Base-by-base conservation (phyloP, 495 filamentous ascomycete species). In the Penicillium atrosanguineum region DNA sequence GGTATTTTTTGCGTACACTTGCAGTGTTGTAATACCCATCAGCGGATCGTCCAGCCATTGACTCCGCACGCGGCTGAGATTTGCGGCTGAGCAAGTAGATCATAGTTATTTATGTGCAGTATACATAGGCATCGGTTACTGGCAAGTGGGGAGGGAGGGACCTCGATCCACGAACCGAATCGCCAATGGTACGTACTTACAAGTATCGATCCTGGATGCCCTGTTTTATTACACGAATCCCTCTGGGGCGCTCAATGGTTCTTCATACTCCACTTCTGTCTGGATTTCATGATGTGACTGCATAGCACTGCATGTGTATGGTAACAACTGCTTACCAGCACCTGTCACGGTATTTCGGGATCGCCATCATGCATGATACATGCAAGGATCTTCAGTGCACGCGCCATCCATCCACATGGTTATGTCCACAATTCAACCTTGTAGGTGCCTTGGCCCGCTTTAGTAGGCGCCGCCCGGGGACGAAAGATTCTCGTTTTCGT, bases 311-410 rank as follows among this genome's bases (percentile, higher is more conserved):
- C 42, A 12, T 2, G 0, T 18, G 43, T 49, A 55, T 43, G 38
- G 38, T 45, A 26, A 52, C 53, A 12, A 6, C 5, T 2, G 2
- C 11, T 37, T 56, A 60, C 57, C n/a, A 6, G 45, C 19, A 7
- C 36, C n/a, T 5, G 57, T 60, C 40, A 52, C 34, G 0, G 57
- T 60, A 60, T 56, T 60, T 52, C 57, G 25, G 28, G 7, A 31
- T 21, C 3, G 9, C n/a, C 9, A 16, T 42, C 18, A 21, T 50
- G 14, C 21, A 41, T 18, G 18, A 20, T 46, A 31, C 31, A 50
- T 46, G 46, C 36, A 54, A 40, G 28, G 51, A 59, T 59, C 47
- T 54, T 37, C 56, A 44, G 46, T 40, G 29, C 46, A 51, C 25
- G 7, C 51, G 55, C 56, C 56, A 55, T 38, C 47, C 28, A 28